Conservation (phyloP, 805 yeast species). For the Priceomyces castillae region DNA sequence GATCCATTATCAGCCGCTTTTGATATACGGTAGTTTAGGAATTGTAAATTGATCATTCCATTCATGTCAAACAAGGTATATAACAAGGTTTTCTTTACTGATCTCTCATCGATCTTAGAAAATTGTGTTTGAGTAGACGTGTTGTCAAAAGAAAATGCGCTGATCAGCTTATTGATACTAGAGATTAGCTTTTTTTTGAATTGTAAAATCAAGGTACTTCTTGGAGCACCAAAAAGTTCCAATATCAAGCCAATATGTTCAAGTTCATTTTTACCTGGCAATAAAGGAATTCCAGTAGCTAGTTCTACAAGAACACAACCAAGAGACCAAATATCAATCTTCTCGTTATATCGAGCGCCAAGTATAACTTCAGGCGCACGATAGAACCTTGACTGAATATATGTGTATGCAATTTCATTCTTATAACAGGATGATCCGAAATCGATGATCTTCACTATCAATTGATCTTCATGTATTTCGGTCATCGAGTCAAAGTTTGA, state of each 20-base stretch:
- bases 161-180: slow-evolving; percentile 14
- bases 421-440: slow-evolving; percentile 66
- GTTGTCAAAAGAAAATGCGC: slow-evolving; percentile 8
- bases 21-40: slow-evolving; percentile 27
- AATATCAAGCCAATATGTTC: slow-evolving; percentile 45
- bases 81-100: slow-evolving; percentile 32
- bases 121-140: slow-evolving; percentile 1
- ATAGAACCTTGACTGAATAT: slow-evolving; percentile 65
- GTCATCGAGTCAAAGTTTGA: slow-evolving; percentile 1
- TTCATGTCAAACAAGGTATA: slow-evolving; percentile 37
- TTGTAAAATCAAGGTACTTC: slow-evolving; percentile 34
- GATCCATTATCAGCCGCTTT: slow-evolving; percentile 11
- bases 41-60: slow-evolving; percentile 36
- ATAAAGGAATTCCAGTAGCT: slow-evolving; percentile 36
- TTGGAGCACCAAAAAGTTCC: slow-evolving; percentile 49
- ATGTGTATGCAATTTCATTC: slow-evolving; percentile 46
- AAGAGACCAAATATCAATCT: slow-evolving; percentile 52
- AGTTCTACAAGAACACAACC: slow-evolving; percentile 43
- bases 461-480: slow-evolving; percentile 32
- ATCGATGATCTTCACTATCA: slow-evolving; percentile 68
- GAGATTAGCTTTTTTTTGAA: slow-evolving; percentile 37
- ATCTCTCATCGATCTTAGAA: slow-evolving; percentile 26
- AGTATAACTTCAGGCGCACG: slow-evolving; percentile 76
- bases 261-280: slow-evolving; percentile 49
- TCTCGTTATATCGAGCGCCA: slow-evolving; percentile 58